Percentiles rank a stretch among this genome's conserved stretches.
Evolutionary conservation across 2,329 filamentous ascomycete species (phyloP).

Genomic region (Torrubiella hemipterigena): DNA sequence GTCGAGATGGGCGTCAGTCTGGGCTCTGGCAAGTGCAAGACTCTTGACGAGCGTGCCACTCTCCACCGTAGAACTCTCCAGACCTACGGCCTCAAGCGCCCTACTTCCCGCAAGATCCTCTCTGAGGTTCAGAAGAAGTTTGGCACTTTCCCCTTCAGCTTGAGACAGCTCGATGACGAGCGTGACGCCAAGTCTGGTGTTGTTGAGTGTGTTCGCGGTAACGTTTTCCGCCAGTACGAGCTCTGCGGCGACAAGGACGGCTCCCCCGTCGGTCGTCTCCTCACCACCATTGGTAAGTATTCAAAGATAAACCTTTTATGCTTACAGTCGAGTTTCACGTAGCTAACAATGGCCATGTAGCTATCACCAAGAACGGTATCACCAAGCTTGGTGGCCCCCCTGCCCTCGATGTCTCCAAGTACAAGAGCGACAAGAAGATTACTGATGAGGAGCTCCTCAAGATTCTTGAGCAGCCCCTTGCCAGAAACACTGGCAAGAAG

Average conservation of each 20-base stretch:
- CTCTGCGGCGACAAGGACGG: slow-evolving; percentile 89
- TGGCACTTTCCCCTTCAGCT: slow-evolving; percentile 92
- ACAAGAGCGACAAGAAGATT: slow-evolving; percentile 96
- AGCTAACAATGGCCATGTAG: slow-evolving; percentile 30
- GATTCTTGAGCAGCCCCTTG: slow-evolving; percentile 80
- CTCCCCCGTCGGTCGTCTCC: slow-evolving; percentile 69
- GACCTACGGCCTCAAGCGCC: slow-evolving; percentile 87
- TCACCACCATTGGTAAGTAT: slow-evolving; percentile 83
- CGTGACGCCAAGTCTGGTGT: slow-evolving; percentile 90
- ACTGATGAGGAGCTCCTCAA: slow-evolving; percentile 89
- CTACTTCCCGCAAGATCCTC: slow-evolving; percentile 81
- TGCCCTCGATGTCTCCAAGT: slow-evolving; percentile 64
- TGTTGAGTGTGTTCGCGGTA: slow-evolving; percentile 87
- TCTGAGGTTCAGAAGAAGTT: slow-evolving; percentile 97
- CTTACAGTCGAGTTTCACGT: not conserved
- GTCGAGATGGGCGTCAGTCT: slow-evolving; percentile 90
- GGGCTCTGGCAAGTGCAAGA: slow-evolving; percentile 91
- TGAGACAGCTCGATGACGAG: slow-evolving; percentile 94
- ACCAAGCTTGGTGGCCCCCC: slow-evolving; percentile 72
- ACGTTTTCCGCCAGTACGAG: slow-evolving; percentile 92
- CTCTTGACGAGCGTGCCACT: slow-evolving; percentile 73
- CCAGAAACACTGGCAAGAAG: slow-evolving; percentile 82
- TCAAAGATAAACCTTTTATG: not conserved
- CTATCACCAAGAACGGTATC: slow-evolving; percentile 95
- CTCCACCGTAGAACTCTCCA: slow-evolving; percentile 86